Evolutionary conservation across 2,329 filamentous ascomycete genomes (phyloP).

Genomic region (Passalora sequoiae): DNA sequence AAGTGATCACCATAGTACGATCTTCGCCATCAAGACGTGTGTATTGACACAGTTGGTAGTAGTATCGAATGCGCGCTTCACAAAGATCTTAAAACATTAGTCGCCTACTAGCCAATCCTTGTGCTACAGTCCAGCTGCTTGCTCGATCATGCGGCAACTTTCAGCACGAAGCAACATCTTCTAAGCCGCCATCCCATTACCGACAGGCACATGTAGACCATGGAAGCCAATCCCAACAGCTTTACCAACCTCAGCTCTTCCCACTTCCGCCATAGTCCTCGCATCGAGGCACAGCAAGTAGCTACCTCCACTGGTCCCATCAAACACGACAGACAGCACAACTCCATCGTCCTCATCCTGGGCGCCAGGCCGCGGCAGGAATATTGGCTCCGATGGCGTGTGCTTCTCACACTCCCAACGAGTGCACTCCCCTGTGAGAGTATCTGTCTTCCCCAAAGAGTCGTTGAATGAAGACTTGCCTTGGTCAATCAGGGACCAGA

Average conservation of each 20-base stretch:
- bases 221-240: slow-evolving; percentile 58
- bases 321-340: slow-evolving; percentile 58
- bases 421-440: slow-evolving; percentile 46
- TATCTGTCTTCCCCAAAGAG: slow-evolving; percentile 61
- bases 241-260: slow-evolving; percentile 58
- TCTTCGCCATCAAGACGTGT: too few relatives aligned
- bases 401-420: slow-evolving; percentile 58
- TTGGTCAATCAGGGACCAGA: slow-evolving; percentile 54
- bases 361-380: slow-evolving; percentile 51
- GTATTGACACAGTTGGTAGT: too few relatives aligned
- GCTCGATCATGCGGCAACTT: too few relatives aligned
- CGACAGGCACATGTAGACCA: slow-evolving; percentile 11
- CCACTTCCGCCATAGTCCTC: slow-evolving; percentile 57
- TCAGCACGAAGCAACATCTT: too few relatives aligned
- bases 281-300: slow-evolving; percentile 64
- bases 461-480: slow-evolving; percentile 59
- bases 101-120: too few relatives aligned
- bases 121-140: too few relatives aligned
- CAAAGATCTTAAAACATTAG: too few relatives aligned
- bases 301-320: slow-evolving; percentile 54
- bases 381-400: slow-evolving; percentile 65
- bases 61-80: too few relatives aligned
- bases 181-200: too few relatives aligned
- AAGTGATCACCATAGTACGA: too few relatives aligned
- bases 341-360: slow-evolving; percentile 59